A percentile compares a stretch with the other conserved stretches of the same genome.
These are phyloP conservation scores for Penicillium sp. DNA, from an alignment of 2,329 filamentous ascomycete genomes.

Conservation along the genomic window DNA sequence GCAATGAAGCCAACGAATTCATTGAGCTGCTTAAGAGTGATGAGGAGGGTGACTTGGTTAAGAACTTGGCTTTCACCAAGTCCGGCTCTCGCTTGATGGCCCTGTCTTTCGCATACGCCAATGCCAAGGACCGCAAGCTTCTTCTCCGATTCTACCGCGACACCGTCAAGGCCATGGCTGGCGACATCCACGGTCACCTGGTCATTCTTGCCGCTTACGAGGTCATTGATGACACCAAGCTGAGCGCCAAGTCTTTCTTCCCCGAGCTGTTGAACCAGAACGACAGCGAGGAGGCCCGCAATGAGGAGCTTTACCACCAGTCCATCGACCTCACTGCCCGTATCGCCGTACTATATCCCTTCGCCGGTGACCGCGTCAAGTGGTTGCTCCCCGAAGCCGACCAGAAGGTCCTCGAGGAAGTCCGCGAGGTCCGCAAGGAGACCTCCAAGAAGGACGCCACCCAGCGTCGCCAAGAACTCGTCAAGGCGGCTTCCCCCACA, in stretches of 20 bases:
- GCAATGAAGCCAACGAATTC: slow-evolving; percentile 82
- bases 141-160: slow-evolving; percentile 90
- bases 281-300: slow-evolving; percentile 36
- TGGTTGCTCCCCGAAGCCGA: slow-evolving; percentile 67
- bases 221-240: slow-evolving; percentile 89
- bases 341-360: slow-evolving; percentile 75
- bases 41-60: slow-evolving; percentile 83
- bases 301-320: slow-evolving; percentile 48
- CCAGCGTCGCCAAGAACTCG: slow-evolving; percentile 72
- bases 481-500: slow-evolving; percentile 71
- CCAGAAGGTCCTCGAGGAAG: slow-evolving; percentile 71
- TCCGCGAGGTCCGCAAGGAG: slow-evolving; percentile 74
- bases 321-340: slow-evolving; percentile 53
- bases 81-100: slow-evolving; percentile 82
- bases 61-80: slow-evolving; percentile 95
- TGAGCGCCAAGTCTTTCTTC: slow-evolving; percentile 83
- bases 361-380: slow-evolving; percentile 64
- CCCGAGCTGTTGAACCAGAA: slow-evolving; percentile 79
- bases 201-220: slow-evolving; percentile 86
- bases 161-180: slow-evolving; percentile 80
- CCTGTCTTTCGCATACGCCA: slow-evolving; percentile 78
- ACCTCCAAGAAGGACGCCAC: slow-evolving; percentile 93
- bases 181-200: slow-evolving; percentile 74
- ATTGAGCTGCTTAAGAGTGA: slow-evolving; percentile 89
- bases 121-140: slow-evolving; percentile 88